Percentiles rank a stretch among this genome's conserved stretches.
Conservation (phyloP, 1,139 yeast genomes). For the Arxiozyma slooffiae region DNA sequence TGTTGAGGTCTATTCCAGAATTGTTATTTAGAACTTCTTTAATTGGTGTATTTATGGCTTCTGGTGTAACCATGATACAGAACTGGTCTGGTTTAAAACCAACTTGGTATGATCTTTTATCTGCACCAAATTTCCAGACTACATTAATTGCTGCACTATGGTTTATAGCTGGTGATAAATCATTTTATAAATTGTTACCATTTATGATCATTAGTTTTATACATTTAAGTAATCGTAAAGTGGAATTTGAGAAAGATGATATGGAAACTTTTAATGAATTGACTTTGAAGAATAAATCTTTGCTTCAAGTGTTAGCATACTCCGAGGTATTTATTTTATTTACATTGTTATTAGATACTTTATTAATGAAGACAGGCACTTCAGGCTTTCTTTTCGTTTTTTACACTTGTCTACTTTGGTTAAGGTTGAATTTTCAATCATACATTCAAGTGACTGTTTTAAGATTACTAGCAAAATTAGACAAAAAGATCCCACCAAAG, state of each 20-base stretch:
- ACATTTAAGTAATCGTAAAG: slow-evolving; percentile 42
- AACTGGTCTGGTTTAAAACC: slow-evolving; percentile 50
- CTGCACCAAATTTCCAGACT: slow-evolving; percentile 64
- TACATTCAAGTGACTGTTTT: slow-evolving; percentile 32
- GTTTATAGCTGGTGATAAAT: slow-evolving; percentile 49
- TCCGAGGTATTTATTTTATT: slow-evolving; percentile 49
- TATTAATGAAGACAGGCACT: slow-evolving; percentile 51
- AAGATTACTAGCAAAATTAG: slow-evolving; percentile 23
- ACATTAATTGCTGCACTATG: slow-evolving; percentile 46
- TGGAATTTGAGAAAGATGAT: slow-evolving; percentile 28
- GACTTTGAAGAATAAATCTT: slow-evolving; percentile 15
- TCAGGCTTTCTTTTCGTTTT: slow-evolving; percentile 57
- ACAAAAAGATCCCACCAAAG: slow-evolving; percentile 30
- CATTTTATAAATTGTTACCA: slow-evolving; percentile 58
- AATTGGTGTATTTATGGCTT: slow-evolving; percentile 47
- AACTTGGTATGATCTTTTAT: slow-evolving; percentile 45
- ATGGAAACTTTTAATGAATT: slow-evolving; percentile 6
- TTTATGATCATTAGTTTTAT: slow-evolving; percentile 46
- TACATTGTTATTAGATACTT: slow-evolving; percentile 48
- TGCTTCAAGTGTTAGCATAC: slow-evolving; percentile 47
- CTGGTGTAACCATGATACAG: slow-evolving; percentile 46
- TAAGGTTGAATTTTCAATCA: slow-evolving; percentile 42
- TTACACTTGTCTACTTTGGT: slow-evolving; percentile 56
- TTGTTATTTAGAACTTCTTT: slow-evolving; percentile 45
- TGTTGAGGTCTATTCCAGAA: slow-evolving; percentile 36